Evolutionary conservation across 1,284 basidiomycete genomes (phyloP).

Genomic region (Neotropicomus parvogracilis): DNA sequence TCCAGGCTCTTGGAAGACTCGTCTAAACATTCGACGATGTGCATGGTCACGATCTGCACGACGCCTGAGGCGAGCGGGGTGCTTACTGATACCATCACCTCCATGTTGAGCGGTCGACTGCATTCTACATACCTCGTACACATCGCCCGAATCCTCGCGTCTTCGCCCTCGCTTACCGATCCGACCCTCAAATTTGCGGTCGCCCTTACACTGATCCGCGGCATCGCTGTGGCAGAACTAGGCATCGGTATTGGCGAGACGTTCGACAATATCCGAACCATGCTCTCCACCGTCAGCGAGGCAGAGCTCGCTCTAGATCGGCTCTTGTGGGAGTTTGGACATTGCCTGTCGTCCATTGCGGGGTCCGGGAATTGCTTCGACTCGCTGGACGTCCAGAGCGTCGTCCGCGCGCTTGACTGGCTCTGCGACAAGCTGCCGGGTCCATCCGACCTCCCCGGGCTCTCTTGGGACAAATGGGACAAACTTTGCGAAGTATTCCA

Average conservation of each 20-base stretch:
- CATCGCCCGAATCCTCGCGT: conserved; percentile 27
- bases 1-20: conserved; percentile 19
- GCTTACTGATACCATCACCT: conserved; percentile 23
- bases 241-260: conserved; percentile 17
- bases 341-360: conserved; percentile 32
- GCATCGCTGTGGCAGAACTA: conserved; percentile 20
- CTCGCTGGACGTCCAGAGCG: conserved; percentile 29
- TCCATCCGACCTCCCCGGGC: conserved; percentile 34
- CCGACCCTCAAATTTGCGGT: conserved; percentile 43
- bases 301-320: conserved; percentile 33
- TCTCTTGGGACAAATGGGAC: conserved; percentile 34
- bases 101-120: conserved; percentile 25
- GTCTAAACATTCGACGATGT: conserved; percentile 20
- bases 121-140: conserved; percentile 30
- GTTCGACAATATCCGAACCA: conserved; percentile 30
- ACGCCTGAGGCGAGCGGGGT: conserved; percentile 17
- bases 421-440: conserved; percentile 30
- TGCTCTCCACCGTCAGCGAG: conserved; percentile 32
- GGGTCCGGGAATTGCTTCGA: conserved; percentile 27
- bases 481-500: conserved; percentile 31
- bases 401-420: conserved; percentile 31
- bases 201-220: conserved; percentile 42
- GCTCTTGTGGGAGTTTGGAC: conserved; percentile 36
- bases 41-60: conserved; percentile 20
- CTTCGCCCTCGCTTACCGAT: conserved; percentile 33